Evolutionary conservation across 768 basidiomycete species (phyloP), one percentile per base, ranked within the genome.

Genomic region (Macrolepiota albuminosa): DNA sequence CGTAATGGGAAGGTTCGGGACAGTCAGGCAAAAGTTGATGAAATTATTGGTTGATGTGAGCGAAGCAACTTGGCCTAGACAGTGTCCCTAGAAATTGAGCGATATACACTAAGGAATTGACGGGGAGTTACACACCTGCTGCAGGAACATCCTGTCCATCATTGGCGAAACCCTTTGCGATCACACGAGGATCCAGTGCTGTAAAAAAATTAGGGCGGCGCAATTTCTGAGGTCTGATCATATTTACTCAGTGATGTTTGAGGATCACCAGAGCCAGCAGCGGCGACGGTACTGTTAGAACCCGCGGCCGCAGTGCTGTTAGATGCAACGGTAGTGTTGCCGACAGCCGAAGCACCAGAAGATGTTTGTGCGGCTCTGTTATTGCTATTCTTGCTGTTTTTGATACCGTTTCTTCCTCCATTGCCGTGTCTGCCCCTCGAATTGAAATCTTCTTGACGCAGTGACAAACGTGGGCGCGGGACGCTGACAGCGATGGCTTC

Each of bases 41-140:
- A 82, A 86, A 74, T 86, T 85, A 72, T 86, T 84, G 21, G 71
- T 73, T n/a, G 80, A 81, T 1, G 81, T 81, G 33, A 77, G 67
- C 6, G 81, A 83, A 6, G 78, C 68, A 56, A 77, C 77, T 67
- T 82, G 80, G 48, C 80, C 80, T 65, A 29, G 71, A 69, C 8
- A 42, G 39, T n/a, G 31, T 45, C 21, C 18, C 40, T 33, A 53
- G 54, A 43, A 58, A 63, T 21, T 64, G 11, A 42, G 24, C 16
- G 10, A 40, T 24, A 33, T 10, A 7, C 29, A 16, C 9, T 43
- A 10, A 8, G 16, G 21, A 31, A 45, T 29, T 24, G 2, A 39
- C 6, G 6, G 31, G n/a, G 29, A 14, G 16, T 29, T 48, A 64
- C 68, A 34, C 61, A 74, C 76, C 78, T 31, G 69, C 69, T 31